Percentiles rank a stretch among this genome's conserved stretches.
Evolutionary conservation across 1,284 basidiomycete species (phyloP).

Genomic region (Lentinula novae-zelandiae): DNA sequence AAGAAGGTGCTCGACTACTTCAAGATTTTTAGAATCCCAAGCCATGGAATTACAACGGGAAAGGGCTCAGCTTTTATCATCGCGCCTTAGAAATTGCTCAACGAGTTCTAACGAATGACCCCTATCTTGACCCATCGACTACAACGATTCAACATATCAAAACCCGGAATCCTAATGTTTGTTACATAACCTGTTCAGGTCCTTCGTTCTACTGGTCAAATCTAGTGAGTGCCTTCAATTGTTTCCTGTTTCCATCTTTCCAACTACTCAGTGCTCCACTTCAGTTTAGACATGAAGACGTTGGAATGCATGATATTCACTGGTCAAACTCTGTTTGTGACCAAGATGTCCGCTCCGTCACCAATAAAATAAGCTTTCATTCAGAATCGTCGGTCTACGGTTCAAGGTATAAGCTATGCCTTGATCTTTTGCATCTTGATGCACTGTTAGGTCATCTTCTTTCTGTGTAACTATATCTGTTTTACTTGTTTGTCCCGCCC

Average conservation of each 20-base stretch:
- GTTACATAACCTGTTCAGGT: neutral
- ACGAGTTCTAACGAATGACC: neutral
- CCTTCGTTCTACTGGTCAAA: neutral
- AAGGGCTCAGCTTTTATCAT: neutral
- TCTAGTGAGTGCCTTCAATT: neutral
- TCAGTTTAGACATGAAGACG: neutral
- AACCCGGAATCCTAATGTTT: neutral
- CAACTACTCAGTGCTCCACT: too few species aligned
- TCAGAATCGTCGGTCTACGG: neutral
- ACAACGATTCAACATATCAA: neutral
- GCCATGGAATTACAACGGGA: slow-evolving; percentile 2
- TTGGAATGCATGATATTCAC: neutral
- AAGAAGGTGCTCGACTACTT: neutral
- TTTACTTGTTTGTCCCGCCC: neutral
- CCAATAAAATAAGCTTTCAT: neutral
- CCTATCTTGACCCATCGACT: neutral
- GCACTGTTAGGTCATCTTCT: neutral
- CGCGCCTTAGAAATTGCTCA: neutral
- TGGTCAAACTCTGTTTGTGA: neutral
- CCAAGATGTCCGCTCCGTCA: neutral
- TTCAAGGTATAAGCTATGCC: neutral
- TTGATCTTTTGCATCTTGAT: neutral
- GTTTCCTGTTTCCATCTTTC: too few species aligned
- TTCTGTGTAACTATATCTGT: neutral
- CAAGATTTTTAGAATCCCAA: neutral